Evolutionary conservation across 1,139 yeast genomes (phyloP), one percentile per base, ranked within the genome.

Genomic region (Kodamaea fungicola): DNA sequence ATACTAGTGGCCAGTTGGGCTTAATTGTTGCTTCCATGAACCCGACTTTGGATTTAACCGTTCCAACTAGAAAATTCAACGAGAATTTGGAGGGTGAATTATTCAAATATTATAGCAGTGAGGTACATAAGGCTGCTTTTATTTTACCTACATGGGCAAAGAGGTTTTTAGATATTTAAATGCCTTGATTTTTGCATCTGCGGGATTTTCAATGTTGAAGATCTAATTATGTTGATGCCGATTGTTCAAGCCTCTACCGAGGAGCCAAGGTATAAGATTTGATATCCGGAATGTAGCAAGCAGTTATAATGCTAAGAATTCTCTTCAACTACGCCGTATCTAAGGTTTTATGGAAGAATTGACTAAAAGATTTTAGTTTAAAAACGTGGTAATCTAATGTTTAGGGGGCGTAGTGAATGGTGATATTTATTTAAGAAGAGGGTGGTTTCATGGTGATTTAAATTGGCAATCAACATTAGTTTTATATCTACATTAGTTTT

Each of bases 1-100:
- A 90, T 61, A 90, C 98, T n/a, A 83, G 95, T 7, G 98, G 98
- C 24, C 97, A 89, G 62, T 74, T 92, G 45, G 97, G 97, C 1
- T 72, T 92, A 45, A 75, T 92, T 66, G 77, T 90, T 30, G 90
- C 96, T 48, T 74, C 86, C 44, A 86, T 83, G 57, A 78, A 82
- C 51, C 50, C 65, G 1, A 39, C 57, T 2, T 67, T 73, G 31
- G 64, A 76, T 47, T 72, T 89, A 47, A 63, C 64, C 29, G 60
- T 45, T 28, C 95, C 97, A 3, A 46, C 61, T 13, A 74, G 95
- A 49, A 45, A 34, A 10, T 51, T 64, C 23, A 62, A 71, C 6
- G 51, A 54, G 2, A 76, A 66, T 32, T 59, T 71, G 35, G 92
- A 86, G 55, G 59, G 57, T 32, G 57, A 63, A 42, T 54, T 76